Evolutionary conservation across 306 rosid species (phyloP), one percentile per base, ranked within the genome.

Genomic region (Vigna unguiculata): DNA sequence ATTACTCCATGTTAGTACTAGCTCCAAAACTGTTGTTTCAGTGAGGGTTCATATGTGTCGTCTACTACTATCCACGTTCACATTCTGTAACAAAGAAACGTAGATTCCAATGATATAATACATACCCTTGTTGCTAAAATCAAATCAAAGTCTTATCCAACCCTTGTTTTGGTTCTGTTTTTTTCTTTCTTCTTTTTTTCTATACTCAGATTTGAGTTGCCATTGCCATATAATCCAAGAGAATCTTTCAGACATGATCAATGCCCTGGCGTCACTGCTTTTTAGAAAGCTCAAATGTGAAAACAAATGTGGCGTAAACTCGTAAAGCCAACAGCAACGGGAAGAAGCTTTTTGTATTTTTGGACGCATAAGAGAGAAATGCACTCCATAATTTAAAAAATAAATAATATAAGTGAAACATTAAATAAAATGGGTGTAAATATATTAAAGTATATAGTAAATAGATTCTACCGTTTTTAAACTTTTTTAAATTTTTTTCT

Each of bases 211-310:
- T 57, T 76, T 17, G 17, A 49, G 71, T 53, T 76, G 46, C 69
- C 51, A 32, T 53, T 17, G 59, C 25, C 43, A 25, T 43, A 4
- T 54, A 68, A 69, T 19, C 36, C 62, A 38, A 16, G 65, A 53
- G 82, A 79, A 82, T 71, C 84, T 58, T 63, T 70, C 46, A 24
- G 80, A 70, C 25, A 85, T 38, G 80, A 79, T 84, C 82, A 68
- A 71, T 36, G 79, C 61, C 52, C 46, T 36, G 34, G 51, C 71
- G 57, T 82, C 71, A 4, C 69, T 36, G 49, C 61, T 65, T 63
- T 60, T 49, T 5, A 34, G 28, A 71, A 81, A 55, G 43, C 21
- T 34, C 54, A 51, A 32, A 16, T 76, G 57, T 76, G 82, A 80
- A 71, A 74, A 58, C 40, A 54, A 71, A 28, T 66, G 73, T 32